Evolutionary conservation across 1,139 yeast genomes (phyloP).

Genomic region (Candida sojae): DNA sequence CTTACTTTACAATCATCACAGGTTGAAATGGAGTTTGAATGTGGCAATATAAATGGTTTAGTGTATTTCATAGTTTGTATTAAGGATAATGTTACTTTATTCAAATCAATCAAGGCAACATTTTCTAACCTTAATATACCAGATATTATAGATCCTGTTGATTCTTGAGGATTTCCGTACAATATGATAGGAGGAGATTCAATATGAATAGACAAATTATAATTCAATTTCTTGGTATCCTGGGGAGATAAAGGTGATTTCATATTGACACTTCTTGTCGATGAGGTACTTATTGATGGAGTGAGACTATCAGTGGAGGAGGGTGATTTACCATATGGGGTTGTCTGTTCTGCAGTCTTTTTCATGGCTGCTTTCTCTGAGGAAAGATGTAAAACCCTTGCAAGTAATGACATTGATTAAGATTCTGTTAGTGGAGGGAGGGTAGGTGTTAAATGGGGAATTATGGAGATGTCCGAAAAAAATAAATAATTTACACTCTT

Average conservation of each 20-base stretch:
- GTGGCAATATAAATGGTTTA: conserved; percentile 62
- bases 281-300: conserved; percentile 5
- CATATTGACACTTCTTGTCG: background rate
- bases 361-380: conserved; percentile 3
- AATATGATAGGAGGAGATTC: conserved; percentile 92
- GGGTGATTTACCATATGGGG: conserved; percentile 7
- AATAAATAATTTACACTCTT: background rate
- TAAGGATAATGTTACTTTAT: conserved; percentile 62
- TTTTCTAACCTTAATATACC: conserved; percentile 53
- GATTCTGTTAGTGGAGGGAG: no score
- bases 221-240: conserved; percentile 1
- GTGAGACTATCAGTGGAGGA: background rate
- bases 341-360: conserved; percentile 3
- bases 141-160: conserved; percentile 83
- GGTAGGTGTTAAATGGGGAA: background rate
- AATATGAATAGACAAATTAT: conserved; percentile 54
- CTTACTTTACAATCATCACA: conserved; percentile 61
- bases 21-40: conserved; percentile 44
- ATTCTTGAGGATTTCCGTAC: conserved; percentile 76
- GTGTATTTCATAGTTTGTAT: conserved; percentile 68
- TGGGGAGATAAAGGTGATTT: conserved; percentile 7
- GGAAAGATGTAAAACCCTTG: conserved; percentile 5
- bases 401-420: conserved; percentile 1
- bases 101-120: conserved; percentile 38
- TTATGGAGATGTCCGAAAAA: conserved; percentile 2